Percentiles rank a stretch among this genome's conserved stretches.
Conservation (phyloP, 2,329 filamentous ascomycete genomes). For the Mollisiaceae sp. region DNA sequence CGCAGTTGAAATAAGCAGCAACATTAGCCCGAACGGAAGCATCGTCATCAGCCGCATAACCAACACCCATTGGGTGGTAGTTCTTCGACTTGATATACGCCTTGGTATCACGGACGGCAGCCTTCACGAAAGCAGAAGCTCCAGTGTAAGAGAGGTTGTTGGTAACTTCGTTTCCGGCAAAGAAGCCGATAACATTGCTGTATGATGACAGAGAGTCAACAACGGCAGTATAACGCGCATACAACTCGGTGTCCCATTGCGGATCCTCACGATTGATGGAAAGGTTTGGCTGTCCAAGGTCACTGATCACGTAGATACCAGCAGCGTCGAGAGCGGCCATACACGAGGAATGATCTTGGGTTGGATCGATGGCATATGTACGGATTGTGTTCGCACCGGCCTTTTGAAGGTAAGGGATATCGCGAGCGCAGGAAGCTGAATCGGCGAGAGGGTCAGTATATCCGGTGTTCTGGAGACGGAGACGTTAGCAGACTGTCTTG, state of each 20-base stretch:
- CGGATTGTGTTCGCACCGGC: slow-evolving; percentile 91
- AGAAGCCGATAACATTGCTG: slow-evolving; percentile 94
- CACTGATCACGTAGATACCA: slow-evolving; percentile 94
- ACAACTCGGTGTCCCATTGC: slow-evolving; percentile 78
- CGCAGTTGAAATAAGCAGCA: slow-evolving; percentile 93
- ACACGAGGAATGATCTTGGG: slow-evolving; percentile 76
- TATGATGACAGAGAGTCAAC: slow-evolving; percentile 82
- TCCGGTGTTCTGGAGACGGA: slow-evolving; percentile 17
- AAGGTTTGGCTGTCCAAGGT: slow-evolving; percentile 77
- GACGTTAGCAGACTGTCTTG: not conserved
- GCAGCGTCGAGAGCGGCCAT: slow-evolving; percentile 81
- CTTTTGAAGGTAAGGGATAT: slow-evolving; percentile 78
- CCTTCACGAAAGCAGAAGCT: slow-evolving; percentile 94
- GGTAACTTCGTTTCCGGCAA: slow-evolving; percentile 96
- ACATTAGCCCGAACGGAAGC: slow-evolving; percentile 78
- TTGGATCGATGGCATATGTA: slow-evolving; percentile 89
- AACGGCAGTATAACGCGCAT: slow-evolving; percentile 80
- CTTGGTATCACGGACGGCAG: slow-evolving; percentile 94
- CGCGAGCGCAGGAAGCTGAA: slow-evolving; percentile 72
- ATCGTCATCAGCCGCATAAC: slow-evolving; percentile 95
- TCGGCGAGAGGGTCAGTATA: slow-evolving; percentile 78
- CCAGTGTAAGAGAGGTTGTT: slow-evolving; percentile 86
- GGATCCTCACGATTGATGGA: slow-evolving; percentile 87
- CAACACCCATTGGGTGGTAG: slow-evolving; percentile 82
- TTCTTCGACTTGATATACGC: slow-evolving; percentile 81